These are phyloP conservation scores for Apium graveolens DNA, from an alignment of 129 eudicot genomes.

Conservation along the genomic window DNA sequence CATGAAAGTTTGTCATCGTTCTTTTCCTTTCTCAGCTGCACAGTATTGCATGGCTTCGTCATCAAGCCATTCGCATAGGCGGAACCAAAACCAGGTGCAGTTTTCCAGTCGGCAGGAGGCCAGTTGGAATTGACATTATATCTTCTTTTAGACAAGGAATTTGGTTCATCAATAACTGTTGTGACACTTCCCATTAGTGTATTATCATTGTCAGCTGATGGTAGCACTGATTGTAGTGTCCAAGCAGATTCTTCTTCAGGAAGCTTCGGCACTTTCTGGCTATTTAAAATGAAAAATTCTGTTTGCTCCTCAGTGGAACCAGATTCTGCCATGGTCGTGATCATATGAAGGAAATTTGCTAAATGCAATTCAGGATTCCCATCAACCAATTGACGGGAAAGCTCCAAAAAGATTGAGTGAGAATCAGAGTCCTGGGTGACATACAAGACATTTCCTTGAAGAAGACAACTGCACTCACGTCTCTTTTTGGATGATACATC, in stretches of 20 bases:
- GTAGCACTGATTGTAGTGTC: constrained; percentile 33
- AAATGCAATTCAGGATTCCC: constrained; percentile 55
- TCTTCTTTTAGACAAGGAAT: constrained; percentile 23
- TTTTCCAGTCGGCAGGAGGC: constrained; percentile 87
- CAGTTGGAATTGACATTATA: constrained; percentile 40
- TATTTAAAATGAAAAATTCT: constrained; percentile 58
- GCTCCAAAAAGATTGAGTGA: constrained; percentile 65
- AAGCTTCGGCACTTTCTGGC: constrained; percentile 66
- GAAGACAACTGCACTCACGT: constrained; percentile 46
- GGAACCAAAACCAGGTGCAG: constrained; percentile 66
- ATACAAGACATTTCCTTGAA: constrained; percentile 57
- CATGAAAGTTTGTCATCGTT: constrained; percentile 11
- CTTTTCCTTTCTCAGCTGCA: constrained; percentile 5
- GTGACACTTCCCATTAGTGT: constrained; percentile 13
- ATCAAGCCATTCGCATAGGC: constrained; percentile 7
- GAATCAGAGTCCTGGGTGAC: constrained; percentile 53
- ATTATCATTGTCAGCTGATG: constrained; percentile 25
- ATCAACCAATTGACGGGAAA: constrained; percentile 50
- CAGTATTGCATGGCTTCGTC: constrained; percentile 12
- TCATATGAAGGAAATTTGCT: constrained; percentile 89
- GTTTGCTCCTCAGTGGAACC: constrained; percentile 71
- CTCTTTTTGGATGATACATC: constrained; percentile 52
- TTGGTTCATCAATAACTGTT: constrained; percentile 23
- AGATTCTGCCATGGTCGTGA: constrained; percentile 70
- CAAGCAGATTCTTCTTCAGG: constrained; percentile 62